These are phyloP conservation scores for Claviceps cyperi DNA, from an alignment of 2,329 filamentous ascomycete species.

Conservation along the genomic window DNA sequence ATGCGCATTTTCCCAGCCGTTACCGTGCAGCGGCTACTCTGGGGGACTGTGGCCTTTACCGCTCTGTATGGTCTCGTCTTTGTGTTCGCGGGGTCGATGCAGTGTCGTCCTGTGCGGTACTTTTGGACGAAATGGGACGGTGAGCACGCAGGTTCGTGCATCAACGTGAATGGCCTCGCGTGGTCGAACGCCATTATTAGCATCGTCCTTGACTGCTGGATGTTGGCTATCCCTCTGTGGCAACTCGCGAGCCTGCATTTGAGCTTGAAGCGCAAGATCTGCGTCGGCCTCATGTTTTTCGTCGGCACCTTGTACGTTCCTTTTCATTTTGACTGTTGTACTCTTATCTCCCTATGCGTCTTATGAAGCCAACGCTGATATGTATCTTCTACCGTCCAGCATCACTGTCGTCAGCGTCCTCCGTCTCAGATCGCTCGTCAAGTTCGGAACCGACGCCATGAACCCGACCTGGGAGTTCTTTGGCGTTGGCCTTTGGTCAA, in stretches of 20 bases:
- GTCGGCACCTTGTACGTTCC: slow-evolving; percentile 21
- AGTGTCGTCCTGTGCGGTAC: slow-evolving; percentile 23
- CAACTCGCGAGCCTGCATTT: slow-evolving; percentile 17
- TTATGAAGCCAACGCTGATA: too few species aligned
- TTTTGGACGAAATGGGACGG: slow-evolving; percentile 27
- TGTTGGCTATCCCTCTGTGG: slow-evolving; percentile 24
- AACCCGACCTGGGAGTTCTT: slow-evolving; percentile 14
- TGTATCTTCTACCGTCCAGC: slow-evolving; percentile 1
- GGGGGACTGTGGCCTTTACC: slow-evolving; percentile 17
- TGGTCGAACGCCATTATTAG: slow-evolving; percentile 25
- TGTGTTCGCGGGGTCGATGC: slow-evolving; percentile 17
- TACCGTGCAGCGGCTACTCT: slow-evolving; percentile 16
- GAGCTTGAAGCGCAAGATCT: slow-evolving; percentile 23
- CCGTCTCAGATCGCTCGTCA: slow-evolving; percentile 10
- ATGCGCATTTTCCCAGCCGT: slow-evolving; percentile 23
- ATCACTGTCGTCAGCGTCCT: slow-evolving; percentile 13
- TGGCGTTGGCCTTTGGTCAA: slow-evolving; percentile 13
- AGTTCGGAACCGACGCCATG: slow-evolving; percentile 8
- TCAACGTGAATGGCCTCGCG: slow-evolving; percentile 21
- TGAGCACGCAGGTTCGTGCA: slow-evolving; percentile 20
- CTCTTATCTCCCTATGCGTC: too few species aligned
- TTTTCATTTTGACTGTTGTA: too few species aligned
- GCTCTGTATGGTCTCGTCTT: slow-evolving; percentile 16
- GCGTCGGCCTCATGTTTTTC: slow-evolving; percentile 24
- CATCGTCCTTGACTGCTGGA: slow-evolving; percentile 25